These are phyloP conservation scores for Yamadazyma sp. DNA, from an alignment of 1,139 yeast genomes.

Conservation along the genomic window DNA sequence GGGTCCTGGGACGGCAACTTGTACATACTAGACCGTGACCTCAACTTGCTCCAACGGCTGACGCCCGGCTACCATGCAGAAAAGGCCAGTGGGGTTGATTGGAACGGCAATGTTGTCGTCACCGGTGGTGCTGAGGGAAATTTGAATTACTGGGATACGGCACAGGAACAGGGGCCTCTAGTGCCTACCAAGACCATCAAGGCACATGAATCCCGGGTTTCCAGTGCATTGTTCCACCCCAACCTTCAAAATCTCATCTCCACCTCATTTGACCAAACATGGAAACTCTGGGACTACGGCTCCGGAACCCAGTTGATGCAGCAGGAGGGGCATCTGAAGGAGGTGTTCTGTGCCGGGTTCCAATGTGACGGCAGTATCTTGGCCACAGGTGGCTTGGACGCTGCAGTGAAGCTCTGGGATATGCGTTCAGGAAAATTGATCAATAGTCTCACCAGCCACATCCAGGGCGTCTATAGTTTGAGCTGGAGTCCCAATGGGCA, in stretches of 20 bases:
- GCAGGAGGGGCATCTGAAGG: conserved; percentile 89
- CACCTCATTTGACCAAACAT: conserved; percentile 83
- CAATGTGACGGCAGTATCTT: conserved; percentile 80
- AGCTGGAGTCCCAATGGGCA: conserved; percentile 80
- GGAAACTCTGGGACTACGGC: conserved; percentile 83
- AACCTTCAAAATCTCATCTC: conserved; percentile 54
- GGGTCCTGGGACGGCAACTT: conserved; percentile 89
- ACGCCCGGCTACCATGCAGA: conserved; percentile 47
- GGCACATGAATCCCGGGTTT: conserved; percentile 59
- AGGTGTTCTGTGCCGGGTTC: conserved; percentile 60
- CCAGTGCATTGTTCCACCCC: conserved; percentile 70
- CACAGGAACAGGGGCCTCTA: conserved; percentile 3
- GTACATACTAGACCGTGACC: conserved; percentile 30
- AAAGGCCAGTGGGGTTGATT: conserved; percentile 68
- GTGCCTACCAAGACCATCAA: conserved; percentile 17
- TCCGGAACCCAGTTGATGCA: conserved; percentile 32
- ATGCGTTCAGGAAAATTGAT: conserved; percentile 73
- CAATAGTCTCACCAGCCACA: conserved; percentile 63
- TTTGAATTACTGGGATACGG: conserved; percentile 47
- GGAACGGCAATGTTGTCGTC: conserved; percentile 44
- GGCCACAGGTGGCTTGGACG: conserved; percentile 81
- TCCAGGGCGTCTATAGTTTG: conserved; percentile 65
- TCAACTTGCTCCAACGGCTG: conserved; percentile 30
- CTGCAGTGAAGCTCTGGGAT: conserved; percentile 80
- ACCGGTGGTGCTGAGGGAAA: conserved; percentile 71